Percentiles rank a stretch among this genome's conserved stretches.
Conservation (phyloP, 148 eudicot species). For the Camellia granthamiana region DNA sequence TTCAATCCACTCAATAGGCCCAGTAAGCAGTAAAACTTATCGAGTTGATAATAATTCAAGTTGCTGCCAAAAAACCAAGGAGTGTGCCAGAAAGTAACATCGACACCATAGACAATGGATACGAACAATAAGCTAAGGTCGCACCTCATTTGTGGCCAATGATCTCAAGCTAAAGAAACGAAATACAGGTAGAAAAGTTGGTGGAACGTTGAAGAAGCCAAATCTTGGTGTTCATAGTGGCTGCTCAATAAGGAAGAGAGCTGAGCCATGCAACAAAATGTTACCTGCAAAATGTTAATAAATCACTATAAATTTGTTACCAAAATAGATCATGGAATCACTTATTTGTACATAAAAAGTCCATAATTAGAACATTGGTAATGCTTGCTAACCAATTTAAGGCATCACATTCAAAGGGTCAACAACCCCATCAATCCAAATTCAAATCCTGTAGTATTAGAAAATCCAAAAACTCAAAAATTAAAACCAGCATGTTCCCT, state of each 20-base stretch:
- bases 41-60: constrained; percentile 69
- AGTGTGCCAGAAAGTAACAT: constrained; percentile 33
- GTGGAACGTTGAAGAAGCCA: constrained; percentile 63
- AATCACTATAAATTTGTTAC: too few relatives aligned
- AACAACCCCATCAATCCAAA: too few relatives aligned
- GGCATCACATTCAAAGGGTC: too few relatives aligned
- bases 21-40: constrained; percentile 83
- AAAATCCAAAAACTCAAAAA: too few relatives aligned
- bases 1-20: constrained; percentile 65
- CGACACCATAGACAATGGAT: constrained; percentile 49
- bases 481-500: too few relatives aligned
- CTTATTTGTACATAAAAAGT: too few relatives aligned
- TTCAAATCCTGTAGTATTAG: too few relatives aligned
- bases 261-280: too few relatives aligned
- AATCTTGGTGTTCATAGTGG: constrained; percentile 76
- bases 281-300: too few relatives aligned
- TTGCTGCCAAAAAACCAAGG: constrained; percentile 81
- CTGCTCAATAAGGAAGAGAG: constrained; percentile 74
- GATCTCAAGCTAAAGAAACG: constrained; percentile 81
- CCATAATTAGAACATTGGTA: too few relatives aligned
- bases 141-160: constrained; percentile 74
- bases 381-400: too few relatives aligned
- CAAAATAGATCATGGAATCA: too few relatives aligned
- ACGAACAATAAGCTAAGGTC: constrained; percentile 76
- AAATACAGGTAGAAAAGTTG: constrained; percentile 86